Conservation (phyloP, 2,329 filamentous ascomycete species). For the Apiospora malaysiana region DNA sequence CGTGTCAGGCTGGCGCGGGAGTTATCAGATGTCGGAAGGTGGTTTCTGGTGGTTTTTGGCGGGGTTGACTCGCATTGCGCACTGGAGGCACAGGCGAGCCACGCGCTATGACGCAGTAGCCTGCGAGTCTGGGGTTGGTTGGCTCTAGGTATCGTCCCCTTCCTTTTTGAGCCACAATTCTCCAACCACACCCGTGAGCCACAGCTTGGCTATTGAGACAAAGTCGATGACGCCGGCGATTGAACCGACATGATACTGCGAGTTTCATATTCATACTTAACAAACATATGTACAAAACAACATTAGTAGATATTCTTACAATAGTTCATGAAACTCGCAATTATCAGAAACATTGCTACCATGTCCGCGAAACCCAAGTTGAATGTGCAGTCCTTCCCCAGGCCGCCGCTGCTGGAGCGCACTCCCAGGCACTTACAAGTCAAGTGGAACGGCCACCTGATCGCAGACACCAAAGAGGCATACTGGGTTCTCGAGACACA, state of each 20-base stretch:
- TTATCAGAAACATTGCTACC: slow-evolving; percentile 26
- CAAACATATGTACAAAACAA: not conserved
- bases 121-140: not conserved
- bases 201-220: not conserved
- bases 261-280: not conserved
- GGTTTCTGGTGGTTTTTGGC: slow-evolving; percentile 14
- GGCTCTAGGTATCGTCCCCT: too few relatives aligned
- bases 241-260: not conserved
- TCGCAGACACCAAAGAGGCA: slow-evolving; percentile 63
- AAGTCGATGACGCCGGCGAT: slow-evolving; percentile 23
- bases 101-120: slow-evolving; percentile 7
- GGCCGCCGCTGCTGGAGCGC: slow-evolving; percentile 62
- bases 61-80: slow-evolving; percentile 5
- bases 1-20: slow-evolving; percentile 5
- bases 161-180: not conserved
- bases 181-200: not conserved
- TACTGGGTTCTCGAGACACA: slow-evolving; percentile 69
- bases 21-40: slow-evolving; percentile 10
- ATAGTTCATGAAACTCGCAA: not conserved
- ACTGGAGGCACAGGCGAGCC: not conserved
- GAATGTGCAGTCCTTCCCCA: slow-evolving; percentile 63
- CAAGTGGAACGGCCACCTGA: slow-evolving; percentile 58
- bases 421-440: slow-evolving; percentile 60
- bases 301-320: not conserved
- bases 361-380: slow-evolving; percentile 51